Base-by-base conservation (phyloP, 768 basidiomycete genomes). In the Boletus subcaerulescens region DNA sequence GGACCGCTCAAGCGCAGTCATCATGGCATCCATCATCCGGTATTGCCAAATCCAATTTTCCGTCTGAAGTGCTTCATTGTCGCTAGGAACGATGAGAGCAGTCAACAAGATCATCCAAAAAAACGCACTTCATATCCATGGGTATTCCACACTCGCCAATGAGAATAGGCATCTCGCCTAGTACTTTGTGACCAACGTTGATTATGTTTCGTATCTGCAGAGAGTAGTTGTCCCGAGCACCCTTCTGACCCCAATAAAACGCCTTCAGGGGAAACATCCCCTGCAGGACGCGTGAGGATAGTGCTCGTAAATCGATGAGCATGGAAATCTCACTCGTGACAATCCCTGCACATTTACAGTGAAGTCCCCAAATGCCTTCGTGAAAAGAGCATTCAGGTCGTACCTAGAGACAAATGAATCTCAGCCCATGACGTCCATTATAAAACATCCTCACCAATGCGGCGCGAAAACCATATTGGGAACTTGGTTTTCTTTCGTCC, bases 101-200 rank as follows among this genome's bases (percentile, higher is more conserved):
- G 17, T 42, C 13, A 24, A 2, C 17, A 40, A 33, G 32, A 33
- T 44, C 17, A 47, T 15, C 22, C 38, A 48, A 36, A 12, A 31
- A 17, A 3, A 75, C 87, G 41, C 63, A 94, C 93, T 99, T 98
- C 80, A 97, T 84, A 63, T 99, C 97, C 87, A 98, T 96, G 1
- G 96, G 96, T 20, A 98, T 79, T 31, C 96, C 96, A 58, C 89
- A 91, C 70, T 99, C 96, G 18, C 95, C 95, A 55, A 99, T 81
- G 13, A 98, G 71, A 39, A 93, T 82, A 12, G 96, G 96, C 17
- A 72, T 80, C 63, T 94, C 91, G 24, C 91, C 93, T 0, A 97
- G 77, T 4, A 82, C 76, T 32, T 79, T 70, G 61, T 90, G 84
- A 0, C 81, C 87, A 18, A 80, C 76, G 50, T 89, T 78, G 6